Base-by-base conservation (phyloP, 1,284 basidiomycete species). In the Pyrrhoderma lamaoense region DNA sequence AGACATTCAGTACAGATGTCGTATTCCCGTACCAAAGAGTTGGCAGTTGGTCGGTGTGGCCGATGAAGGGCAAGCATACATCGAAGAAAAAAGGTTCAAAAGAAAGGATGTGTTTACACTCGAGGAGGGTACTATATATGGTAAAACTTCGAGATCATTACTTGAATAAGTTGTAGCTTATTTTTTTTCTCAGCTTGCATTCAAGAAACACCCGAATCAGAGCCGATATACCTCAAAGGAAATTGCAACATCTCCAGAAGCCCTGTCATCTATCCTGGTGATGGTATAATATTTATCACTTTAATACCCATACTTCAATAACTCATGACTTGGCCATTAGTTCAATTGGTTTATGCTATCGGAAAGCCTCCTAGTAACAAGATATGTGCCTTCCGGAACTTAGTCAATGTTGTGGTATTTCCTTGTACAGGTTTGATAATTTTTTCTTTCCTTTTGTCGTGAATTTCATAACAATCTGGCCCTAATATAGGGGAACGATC, bases 341-440 rank as follows among this genome's bases (percentile, higher is more conserved):
- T 88, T 0, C 83, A 85, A 67, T 71, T 79, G 42, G 84, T 86
- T 0, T 70, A 68, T 51, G 86, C 86, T 2, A 79, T 89, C 46
- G 86, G 86, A 2, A 71, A 76, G 60, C 38, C 38, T 31, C 27
- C 18, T 2, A 81, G 75, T 64, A 74, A 70, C 36, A 68, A 69
- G 61, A 55, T 75, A 13, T 86, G 82, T 61, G 64, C 78, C 38
- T 88, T 87, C 64, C 62, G 70, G 1, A 68, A 79, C 45, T 61
- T 88, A 55, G 79, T 74, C 59, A 89, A 89, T 59, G 79, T 82
- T 8, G 80, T 89, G 1, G 85, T 89, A 2, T 74, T 90, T 49
- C 75, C 87, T 1, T 79, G 77, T n/a, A 65, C 68, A 49, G 85
- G 84, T 80, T 16, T 86, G 85, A 38, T 86, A 55, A 34, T 73